Percentiles rank a stretch among this genome's conserved stretches.
Evolutionary conservation across 2,329 filamentous ascomycete genomes (phyloP).

Genomic region (Neoscytalidium dimidiatum): DNA sequence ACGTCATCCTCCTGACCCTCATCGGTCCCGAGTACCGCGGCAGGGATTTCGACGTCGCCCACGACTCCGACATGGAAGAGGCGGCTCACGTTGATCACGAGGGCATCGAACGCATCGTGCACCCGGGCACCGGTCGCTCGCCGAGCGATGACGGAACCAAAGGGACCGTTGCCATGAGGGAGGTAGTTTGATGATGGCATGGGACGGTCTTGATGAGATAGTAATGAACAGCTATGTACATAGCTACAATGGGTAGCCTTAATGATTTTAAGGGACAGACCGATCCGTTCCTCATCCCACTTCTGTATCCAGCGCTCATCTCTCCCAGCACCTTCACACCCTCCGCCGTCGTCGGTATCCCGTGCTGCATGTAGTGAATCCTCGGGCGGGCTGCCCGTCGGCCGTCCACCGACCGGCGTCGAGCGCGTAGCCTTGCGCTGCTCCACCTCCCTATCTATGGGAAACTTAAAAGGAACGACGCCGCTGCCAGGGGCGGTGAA

Average conservation of each 20-base stretch:
- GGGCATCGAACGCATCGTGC: constrained; percentile 18
- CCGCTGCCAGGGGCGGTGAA: too few relatives aligned
- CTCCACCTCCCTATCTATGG: too few relatives aligned
- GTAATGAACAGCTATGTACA: not conserved
- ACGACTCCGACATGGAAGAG: constrained; percentile 36
- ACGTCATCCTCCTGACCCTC: constrained; percentile 63
- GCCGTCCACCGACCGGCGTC: too few relatives aligned
- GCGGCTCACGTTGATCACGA: constrained; percentile 25
- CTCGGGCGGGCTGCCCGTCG: too few relatives aligned
- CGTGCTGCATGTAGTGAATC: too few relatives aligned
- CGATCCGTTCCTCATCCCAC: too few relatives aligned
- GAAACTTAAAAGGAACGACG: too few relatives aligned
- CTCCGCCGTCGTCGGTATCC: too few relatives aligned
- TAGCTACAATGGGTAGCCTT: not conserved
- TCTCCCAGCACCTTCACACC: too few relatives aligned
- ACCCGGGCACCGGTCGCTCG: not conserved
- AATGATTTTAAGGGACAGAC: too few relatives aligned
- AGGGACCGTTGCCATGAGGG: not conserved
- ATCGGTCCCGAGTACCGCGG: constrained; percentile 58
- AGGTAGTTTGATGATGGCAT: not conserved
- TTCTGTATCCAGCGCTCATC: too few relatives aligned
- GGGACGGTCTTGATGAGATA: not conserved
- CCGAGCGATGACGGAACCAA: not conserved
- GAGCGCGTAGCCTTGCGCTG: too few relatives aligned
- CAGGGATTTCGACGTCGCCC: constrained; percentile 33